Evolutionary conservation across 192 early-diverging fungal genomes (phyloP), one percentile per base, ranked within the genome.

Genomic region (Thamnidium elegans): DNA sequence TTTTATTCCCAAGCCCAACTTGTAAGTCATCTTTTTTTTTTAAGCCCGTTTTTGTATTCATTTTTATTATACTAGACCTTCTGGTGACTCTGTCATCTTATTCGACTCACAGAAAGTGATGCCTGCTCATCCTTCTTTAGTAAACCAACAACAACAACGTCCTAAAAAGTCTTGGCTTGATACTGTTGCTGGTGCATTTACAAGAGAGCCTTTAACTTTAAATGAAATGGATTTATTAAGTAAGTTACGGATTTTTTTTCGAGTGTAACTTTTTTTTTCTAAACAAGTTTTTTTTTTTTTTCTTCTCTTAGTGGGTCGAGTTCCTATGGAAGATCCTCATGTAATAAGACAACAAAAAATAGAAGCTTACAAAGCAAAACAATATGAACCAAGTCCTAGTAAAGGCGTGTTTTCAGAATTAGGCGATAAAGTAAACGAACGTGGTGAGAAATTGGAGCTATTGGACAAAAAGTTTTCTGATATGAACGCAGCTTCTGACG

Each of bases 381-480:
- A 21, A 21, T 31, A 36, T 50, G 36, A 54, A 65, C 23, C 62
- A 2, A 23, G 23, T 14, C 13, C 55, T 13, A 51, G 42, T 43
- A 71, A 13, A 34, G 43, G 63, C 15, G 55, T 70, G n/a, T 76
- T 76, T 56, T 23, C 51, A 34, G 74, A 76, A 59, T 66, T 76
- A 7, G 58, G 62, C 7, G 50, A 71, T 34, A 63, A 68, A 15
- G 58, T 92, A 47, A 86, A 86, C 67, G 90, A 92, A 61, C 82
- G 90, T 47, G 86, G 88, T 13, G 83, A 92, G 62, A 67, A 72
- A 36, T 67, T 92, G 26, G 62, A 71, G 2, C 58, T 85, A 36
- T 59, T 92, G 31, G 79, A 84, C 43, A 50, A 79, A 15, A 88
- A 85, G 66, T 81, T 87, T 55, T 65, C 68, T 10, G 85, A 86